phyloP scores from a whole-genome alignment of 371 early-diverging fungal species.

The Mortierella polycephala region DNA sequence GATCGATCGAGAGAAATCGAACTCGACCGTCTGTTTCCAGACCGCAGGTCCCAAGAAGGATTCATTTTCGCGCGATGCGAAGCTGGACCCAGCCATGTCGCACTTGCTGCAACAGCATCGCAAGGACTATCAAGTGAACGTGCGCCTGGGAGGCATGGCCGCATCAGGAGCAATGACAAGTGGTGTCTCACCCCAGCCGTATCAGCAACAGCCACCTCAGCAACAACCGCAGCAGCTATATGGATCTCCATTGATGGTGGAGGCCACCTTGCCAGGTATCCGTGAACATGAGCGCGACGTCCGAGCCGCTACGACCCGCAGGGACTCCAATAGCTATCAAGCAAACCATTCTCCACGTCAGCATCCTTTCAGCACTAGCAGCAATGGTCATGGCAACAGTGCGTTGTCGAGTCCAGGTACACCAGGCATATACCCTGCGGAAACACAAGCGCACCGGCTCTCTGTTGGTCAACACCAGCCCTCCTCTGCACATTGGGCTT shows the following conservation, averaged over 20 bases:
- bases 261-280: not conserved
- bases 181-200: no score
- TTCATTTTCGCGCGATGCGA: constrained; percentile 20
- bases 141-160: constrained; percentile 11
- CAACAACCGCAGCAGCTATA: not conserved
- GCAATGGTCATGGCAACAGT: no score
- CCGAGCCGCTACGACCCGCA: not conserved
- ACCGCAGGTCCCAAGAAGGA: constrained; percentile 8
- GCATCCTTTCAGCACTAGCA: not conserved
- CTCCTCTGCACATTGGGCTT: not conserved
- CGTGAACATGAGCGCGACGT: not conserved
- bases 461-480: not conserved
- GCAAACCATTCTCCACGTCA: not conserved
- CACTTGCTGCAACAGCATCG: constrained; percentile 44
- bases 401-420: not conserved
- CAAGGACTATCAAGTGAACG: constrained; percentile 27
- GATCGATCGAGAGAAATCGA: constrained; percentile 45
- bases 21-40: constrained; percentile 48
- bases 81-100: constrained; percentile 35
- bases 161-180: not conserved
- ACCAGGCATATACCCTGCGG: not conserved
- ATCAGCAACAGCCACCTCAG: not conserved
- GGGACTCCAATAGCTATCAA: constrained; percentile 2
- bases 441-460: not conserved
- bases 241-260: not conserved